A percentile compares a stretch with the other conserved stretches of the same genome.
phyloP scores from a whole-genome alignment of 805 yeast species.

The Candida nanaspora region DNA sequence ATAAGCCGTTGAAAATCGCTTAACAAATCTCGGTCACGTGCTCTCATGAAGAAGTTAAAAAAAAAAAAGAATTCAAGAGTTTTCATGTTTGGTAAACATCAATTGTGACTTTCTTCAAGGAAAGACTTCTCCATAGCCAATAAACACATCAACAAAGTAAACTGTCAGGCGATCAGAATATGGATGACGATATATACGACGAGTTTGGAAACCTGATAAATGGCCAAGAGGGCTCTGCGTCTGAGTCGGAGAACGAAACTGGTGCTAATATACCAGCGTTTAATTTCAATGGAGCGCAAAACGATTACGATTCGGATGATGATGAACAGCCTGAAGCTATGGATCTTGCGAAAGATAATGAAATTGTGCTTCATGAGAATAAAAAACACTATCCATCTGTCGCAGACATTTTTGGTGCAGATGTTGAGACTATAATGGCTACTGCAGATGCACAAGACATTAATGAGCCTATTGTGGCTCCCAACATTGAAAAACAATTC shows the following conservation, averaged over 20 bases:
- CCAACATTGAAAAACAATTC: constrained; percentile 33
- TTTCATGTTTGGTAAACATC: no score
- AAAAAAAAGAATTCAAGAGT: no score
- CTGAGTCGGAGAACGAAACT: constrained; percentile 7
- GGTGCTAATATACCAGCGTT: constrained; percentile 2
- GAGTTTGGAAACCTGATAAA: constrained; percentile 74
- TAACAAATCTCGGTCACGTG: no score
- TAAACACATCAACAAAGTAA: no score
- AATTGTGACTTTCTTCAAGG: no score
- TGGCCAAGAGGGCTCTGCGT: constrained; percentile 31
- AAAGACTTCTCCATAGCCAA: no score
- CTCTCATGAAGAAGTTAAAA: no score
- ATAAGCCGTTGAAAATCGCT: no score
- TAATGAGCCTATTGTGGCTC: constrained; percentile 60
- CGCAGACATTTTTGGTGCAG: constrained; percentile 45
- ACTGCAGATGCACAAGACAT: constrained; percentile 37
- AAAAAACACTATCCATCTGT: constrained; percentile 36
- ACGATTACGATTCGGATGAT: constrained; percentile 16
- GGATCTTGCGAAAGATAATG: constrained; percentile 13
- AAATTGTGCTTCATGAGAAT: constrained; percentile 37
- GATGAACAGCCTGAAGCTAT: constrained; percentile 14
- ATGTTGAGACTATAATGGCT: constrained; percentile 56
- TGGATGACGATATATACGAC: constrained; percentile 69
- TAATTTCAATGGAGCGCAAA: neutral
- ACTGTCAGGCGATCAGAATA: no score